These are phyloP conservation scores for Tolypocladium tundrense DNA, from an alignment of 2,329 filamentous ascomycete species.

Conservation along the genomic window DNA sequence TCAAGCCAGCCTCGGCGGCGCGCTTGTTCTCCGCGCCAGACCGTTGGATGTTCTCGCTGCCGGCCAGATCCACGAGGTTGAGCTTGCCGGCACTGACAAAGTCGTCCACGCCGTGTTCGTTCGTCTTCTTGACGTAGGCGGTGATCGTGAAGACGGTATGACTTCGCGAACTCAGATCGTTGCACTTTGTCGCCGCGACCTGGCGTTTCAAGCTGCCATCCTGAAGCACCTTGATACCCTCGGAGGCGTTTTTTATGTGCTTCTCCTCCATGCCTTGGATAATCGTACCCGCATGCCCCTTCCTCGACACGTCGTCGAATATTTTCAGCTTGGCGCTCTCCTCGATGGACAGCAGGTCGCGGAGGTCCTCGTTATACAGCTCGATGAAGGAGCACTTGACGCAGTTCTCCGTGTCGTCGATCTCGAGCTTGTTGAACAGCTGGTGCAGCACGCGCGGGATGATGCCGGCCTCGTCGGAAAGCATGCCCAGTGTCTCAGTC, in stretches of 20 bases:
- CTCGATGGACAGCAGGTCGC: constrained; percentile 75
- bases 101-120: constrained; percentile 78
- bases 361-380: constrained; percentile 93
- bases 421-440: constrained; percentile 75
- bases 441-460: constrained; percentile 84
- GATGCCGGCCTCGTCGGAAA: constrained; percentile 88
- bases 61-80: constrained; percentile 91
- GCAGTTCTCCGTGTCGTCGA: constrained; percentile 68
- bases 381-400: constrained; percentile 99
- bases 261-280: constrained; percentile 98
- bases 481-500: constrained; percentile 71
- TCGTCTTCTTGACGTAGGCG: constrained; percentile 72
- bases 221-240: constrained; percentile 82
- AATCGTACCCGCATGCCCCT: constrained; percentile 73
- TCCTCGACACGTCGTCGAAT: constrained; percentile 80
- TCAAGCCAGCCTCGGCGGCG: constrained; percentile 86
- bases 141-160: constrained; percentile 98
- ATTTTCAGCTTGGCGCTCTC: constrained; percentile 86
- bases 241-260: constrained; percentile 74
- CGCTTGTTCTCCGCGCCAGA: constrained; percentile 98
- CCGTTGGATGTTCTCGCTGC: constrained; percentile 94
- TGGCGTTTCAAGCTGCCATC: constrained; percentile 87
- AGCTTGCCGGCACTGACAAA: constrained; percentile 86
- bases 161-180: constrained; percentile 91
- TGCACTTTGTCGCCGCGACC: constrained; percentile 99